Evolutionary conservation across 768 basidiomycete genomes (phyloP), one percentile per base, ranked within the genome.

Genomic region (Russula emetica): DNA sequence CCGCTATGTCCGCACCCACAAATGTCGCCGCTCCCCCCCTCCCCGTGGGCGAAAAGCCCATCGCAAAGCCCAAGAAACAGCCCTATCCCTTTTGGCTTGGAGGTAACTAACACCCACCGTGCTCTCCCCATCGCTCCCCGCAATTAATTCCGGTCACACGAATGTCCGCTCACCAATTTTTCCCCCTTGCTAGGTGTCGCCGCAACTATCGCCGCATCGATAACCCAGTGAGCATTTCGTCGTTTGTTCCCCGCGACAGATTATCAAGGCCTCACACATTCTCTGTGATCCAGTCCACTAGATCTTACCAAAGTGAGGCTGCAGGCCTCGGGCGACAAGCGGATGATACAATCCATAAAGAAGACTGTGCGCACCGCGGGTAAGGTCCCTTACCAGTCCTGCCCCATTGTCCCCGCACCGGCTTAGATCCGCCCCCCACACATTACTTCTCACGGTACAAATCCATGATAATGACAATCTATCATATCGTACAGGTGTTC

Each of bases 221-320:
- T 92, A 62, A 93, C 91, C 2, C 91, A 93, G 88, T 90, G 72
- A 68, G 84, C 74, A 66, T 50, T 26, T 52, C 52, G 42, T 58
- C n/a, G 32, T 44, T 42, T 45, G 1, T 24, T 24, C 34, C 49
- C 42, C 24, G 16, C 18, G 13, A 28, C 4, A 10, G 20, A 20
- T 11, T 11, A 9, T 16, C 54, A 60, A 55, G 13, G 47, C 53
- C 60, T 61, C 18, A 53, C 38, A n/a, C 55, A 16, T n/a, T 24
- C 32, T 7, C 4, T 24, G 44, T 30, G 50, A 9, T 44, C n/a
- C 70, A 89, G 88, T 73, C 91, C 92, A 32, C 78, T 94, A 55
- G 91, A 94, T 78, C 80, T 95, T 61, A 95, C 93, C 28, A 95
- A 95, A 80, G 91, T 94, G 72, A 83, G 93, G 60, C 78, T 96